Evolutionary conservation across 306 rosid species (phyloP).

Genomic region (Cicer chorassanicum): DNA sequence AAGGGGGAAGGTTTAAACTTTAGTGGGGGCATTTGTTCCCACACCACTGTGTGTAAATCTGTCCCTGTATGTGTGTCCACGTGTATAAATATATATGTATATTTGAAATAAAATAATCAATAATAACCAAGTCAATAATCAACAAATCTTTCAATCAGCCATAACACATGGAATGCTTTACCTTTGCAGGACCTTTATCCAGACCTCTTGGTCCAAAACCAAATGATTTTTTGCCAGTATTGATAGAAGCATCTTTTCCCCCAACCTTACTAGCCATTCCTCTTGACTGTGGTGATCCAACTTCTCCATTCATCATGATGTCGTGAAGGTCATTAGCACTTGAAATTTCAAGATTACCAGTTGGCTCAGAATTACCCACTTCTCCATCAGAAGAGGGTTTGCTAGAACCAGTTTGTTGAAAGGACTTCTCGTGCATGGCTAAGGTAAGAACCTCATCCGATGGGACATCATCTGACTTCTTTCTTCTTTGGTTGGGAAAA

Average conservation of each 20-base stretch:
- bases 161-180: constrained; percentile 40
- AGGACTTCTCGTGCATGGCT: constrained; percentile 66
- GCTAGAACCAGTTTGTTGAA: constrained; percentile 61
- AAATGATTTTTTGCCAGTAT: constrained; percentile 61
- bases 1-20: too few species aligned
- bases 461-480: constrained; percentile 55
- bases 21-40: too few species aligned
- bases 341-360: constrained; percentile 56
- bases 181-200: constrained; percentile 73
- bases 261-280: constrained; percentile 57
- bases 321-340: constrained; percentile 53
- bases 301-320: constrained; percentile 64
- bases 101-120: not conserved
- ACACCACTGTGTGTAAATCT: too few species aligned
- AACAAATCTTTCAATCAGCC: constrained; percentile 34
- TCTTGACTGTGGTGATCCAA: constrained; percentile 63
- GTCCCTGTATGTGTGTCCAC: too few species aligned
- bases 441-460: constrained; percentile 82
- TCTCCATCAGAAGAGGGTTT: constrained; percentile 56
- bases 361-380: constrained; percentile 53
- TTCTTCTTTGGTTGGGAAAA: constrained; percentile 52
- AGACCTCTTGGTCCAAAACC: constrained; percentile 77
- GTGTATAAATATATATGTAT: not conserved
- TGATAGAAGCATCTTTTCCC: constrained; percentile 62
- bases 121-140: constrained; percentile 19